These are phyloP conservation scores for Aureobasidium pullulans DNA, from an alignment of 2,329 filamentous ascomycete genomes.

Conservation along the genomic window DNA sequence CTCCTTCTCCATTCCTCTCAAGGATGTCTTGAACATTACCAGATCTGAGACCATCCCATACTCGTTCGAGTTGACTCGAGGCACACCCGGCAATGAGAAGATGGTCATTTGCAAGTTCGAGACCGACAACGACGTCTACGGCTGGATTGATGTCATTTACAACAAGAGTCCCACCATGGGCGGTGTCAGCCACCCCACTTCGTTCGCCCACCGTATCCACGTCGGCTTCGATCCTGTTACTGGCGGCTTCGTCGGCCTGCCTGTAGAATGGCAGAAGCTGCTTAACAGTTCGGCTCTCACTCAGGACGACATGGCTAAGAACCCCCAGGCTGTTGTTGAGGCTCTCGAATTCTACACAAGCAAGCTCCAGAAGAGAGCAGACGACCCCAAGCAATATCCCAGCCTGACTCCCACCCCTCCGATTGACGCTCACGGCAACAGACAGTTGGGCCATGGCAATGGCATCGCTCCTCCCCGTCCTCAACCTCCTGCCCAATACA, in stretches of 20 bases:
- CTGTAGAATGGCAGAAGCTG: slow-evolving; percentile 94
- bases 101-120: slow-evolving; percentile 90
- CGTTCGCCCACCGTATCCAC: slow-evolving; percentile 94
- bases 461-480: slow-evolving; percentile 44
- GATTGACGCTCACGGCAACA: slow-evolving; percentile 37
- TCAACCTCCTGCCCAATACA: slow-evolving; percentile 33
- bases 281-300: slow-evolving; percentile 95
- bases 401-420: slow-evolving; percentile 63
- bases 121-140: slow-evolving; percentile 92
- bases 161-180: slow-evolving; percentile 95
- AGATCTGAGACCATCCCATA: slow-evolving; percentile 86
- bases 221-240: slow-evolving; percentile 95
- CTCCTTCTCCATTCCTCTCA: slow-evolving; percentile 74
- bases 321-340: slow-evolving; percentile 63
- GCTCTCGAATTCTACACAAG: slow-evolving; percentile 81
- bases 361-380: slow-evolving; percentile 63
- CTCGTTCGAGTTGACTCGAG: slow-evolving; percentile 86
- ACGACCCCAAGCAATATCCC: slow-evolving; percentile 62
- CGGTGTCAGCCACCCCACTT: slow-evolving; percentile 95
- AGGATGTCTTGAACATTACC: slow-evolving; percentile 82
- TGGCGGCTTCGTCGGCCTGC: slow-evolving; percentile 88
- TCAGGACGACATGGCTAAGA: slow-evolving; percentile 96
- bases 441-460: slow-evolving; percentile 41
- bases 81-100: slow-evolving; percentile 61
- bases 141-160: slow-evolving; percentile 98